Percentiles rank a stretch among this genome's conserved stretches.
These are phyloP conservation scores for Stramenopiles sp. DNA, from an alignment of 352 stramenopile species.

Conservation along the genomic window DNA sequence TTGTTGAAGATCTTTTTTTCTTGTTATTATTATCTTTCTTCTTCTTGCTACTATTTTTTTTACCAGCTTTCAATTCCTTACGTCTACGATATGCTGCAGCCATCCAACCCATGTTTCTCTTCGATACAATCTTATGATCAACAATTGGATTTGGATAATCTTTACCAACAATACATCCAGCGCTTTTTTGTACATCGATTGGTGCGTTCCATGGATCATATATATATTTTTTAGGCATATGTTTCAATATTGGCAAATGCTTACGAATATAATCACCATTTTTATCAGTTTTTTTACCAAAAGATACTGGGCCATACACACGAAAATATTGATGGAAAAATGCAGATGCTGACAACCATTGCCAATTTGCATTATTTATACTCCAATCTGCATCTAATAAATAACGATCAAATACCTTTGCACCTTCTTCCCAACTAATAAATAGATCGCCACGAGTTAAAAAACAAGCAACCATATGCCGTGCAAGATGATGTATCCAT, in stretches of 20 bases:
- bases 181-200: constrained; percentile 46
- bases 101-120: constrained; percentile 71
- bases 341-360: constrained; percentile 75
- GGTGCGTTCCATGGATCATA: constrained; percentile 93
- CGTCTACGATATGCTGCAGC: constrained; percentile 47
- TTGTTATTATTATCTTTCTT: constrained; percentile 13
- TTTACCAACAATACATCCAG: constrained; percentile 57
- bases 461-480: constrained; percentile 92
- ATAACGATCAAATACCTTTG: constrained; percentile 65
- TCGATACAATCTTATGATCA: constrained; percentile 64
- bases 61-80: constrained; percentile 20
- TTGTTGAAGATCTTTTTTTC: too few relatives aligned
- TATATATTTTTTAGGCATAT: constrained; percentile 85
- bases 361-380: constrained; percentile 92
- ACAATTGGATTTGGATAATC: constrained; percentile 86
- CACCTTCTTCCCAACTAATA: constrained; percentile 75
- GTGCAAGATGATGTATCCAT: constrained; percentile 54
- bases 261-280: constrained; percentile 70
- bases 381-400: constrained; percentile 89
- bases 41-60: background rate
- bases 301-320: constrained; percentile 72
- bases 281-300: constrained; percentile 86
- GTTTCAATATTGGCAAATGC: constrained; percentile 62
- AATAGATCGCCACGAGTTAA: constrained; percentile 89
- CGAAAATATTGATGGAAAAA: constrained; percentile 96